phyloP scores from a whole-genome alignment of 2,329 filamentous ascomycete species.

The Xylaria digitata region DNA sequence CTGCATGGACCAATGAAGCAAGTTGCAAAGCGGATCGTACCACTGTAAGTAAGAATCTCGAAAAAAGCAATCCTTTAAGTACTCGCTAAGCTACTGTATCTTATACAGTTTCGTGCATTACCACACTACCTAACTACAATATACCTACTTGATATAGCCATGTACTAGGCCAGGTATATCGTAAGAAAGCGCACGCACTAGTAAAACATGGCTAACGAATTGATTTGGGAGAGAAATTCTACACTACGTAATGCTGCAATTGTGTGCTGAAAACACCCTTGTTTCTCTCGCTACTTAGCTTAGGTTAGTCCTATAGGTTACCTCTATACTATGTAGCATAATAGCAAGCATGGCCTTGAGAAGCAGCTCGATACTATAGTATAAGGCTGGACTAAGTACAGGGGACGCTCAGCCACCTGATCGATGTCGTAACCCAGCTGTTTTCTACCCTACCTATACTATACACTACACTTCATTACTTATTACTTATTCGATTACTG shows the following conservation, averaged over 20 bases:
- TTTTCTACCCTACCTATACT: not conserved
- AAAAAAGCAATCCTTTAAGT: conserved; percentile 11
- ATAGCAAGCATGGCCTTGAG: conserved; percentile 12
- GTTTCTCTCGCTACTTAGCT: not conserved
- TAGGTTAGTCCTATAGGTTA: not conserved
- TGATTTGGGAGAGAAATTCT: conserved; percentile 23
- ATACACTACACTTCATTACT: too few species aligned
- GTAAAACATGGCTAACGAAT: conserved; percentile 1
- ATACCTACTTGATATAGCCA: too few species aligned
- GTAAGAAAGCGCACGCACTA: not conserved
- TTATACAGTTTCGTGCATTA: not conserved
- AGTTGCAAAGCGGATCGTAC: not conserved
- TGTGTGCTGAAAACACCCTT: conserved; percentile 35
- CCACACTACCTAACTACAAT: too few species aligned
- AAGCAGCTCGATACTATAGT: conserved; percentile 12
- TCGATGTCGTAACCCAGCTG: conserved; percentile 1
- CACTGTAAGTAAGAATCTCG: not conserved
- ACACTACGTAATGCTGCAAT: conserved; percentile 28
- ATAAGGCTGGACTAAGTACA: conserved; percentile 44
- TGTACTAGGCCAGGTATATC: not conserved
- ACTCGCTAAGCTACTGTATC: not conserved
- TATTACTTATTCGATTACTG: not conserved
- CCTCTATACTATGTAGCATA: too few species aligned
- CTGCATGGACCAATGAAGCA: not conserved
- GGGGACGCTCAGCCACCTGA: conserved; percentile 43